Base-by-base conservation (phyloP, 163 green algal genomes). In the Chloromonas sp. region DNA sequence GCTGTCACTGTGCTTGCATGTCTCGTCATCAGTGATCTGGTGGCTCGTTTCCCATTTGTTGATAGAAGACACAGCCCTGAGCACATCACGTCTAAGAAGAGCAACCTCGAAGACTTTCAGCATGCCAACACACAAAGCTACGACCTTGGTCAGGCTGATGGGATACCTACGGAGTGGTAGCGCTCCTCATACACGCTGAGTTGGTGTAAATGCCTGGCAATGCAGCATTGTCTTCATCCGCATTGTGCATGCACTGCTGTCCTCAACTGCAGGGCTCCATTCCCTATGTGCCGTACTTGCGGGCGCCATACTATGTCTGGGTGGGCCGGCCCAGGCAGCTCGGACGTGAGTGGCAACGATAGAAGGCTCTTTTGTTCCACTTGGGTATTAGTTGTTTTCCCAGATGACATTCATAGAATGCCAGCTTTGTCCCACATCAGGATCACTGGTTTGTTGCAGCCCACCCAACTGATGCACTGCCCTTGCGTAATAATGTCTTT, bases 301-400 rank as follows among this genome's bases (percentile, higher is more conserved):
- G 94, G 0, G 95, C 94, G 0, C 96, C 96, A 71, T 98, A 93
- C 90, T 99, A 97, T 87, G 91, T 96, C 0, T 98, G 95, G 95
- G 70, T 98, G 1, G 94, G 94, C 58, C 87, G 87, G 58, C 87
- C 84, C 60, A 83, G 77, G 58, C 90, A 86, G 60, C 82, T 86
- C 3, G 87, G 84, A 87, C 87, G 86, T 91, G 86, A 91, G 88
- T 89, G 58, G 3, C 71, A 82, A 58, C 5, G 13, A 61, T 5
- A 13, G 13, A 60, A 81, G 74, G 76, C 3, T 58, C 76, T 8
- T 36, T 14, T 36, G 36, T 36, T 36, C 36, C 36, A 36, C 36
- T 36, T 36, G 36, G 36, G 36, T 36, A 36, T 36, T 36, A 36
- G 36, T 36, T 36, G 36, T 36, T 36, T 36, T 36, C 36, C 36